A percentile compares a stretch with the other conserved stretches of the same genome.
phyloP scores from a whole-genome alignment of 1,284 basidiomycete genomes.

The Pseudozyma sp. region DNA sequence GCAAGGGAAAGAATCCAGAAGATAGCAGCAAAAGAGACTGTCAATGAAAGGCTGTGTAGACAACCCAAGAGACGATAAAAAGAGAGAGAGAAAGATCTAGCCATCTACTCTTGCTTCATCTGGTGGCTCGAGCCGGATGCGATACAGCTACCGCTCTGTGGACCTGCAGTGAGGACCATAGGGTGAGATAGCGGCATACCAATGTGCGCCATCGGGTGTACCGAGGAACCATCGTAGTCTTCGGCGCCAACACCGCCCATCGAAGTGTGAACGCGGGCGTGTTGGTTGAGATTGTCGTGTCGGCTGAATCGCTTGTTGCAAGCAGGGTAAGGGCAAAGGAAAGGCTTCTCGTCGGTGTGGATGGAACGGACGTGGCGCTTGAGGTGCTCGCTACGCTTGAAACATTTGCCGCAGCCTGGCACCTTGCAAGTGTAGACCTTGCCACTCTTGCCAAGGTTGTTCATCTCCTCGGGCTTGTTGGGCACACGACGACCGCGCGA shows the following conservation, averaged over 20 bases:
- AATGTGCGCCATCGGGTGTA: slow-evolving; percentile 40
- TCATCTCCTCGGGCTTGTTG: slow-evolving; percentile 64
- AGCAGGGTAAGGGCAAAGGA: slow-evolving; percentile 57
- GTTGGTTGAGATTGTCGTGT: slow-evolving; percentile 66
- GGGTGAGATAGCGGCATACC: slow-evolving; percentile 29
- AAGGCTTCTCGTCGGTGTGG: slow-evolving; percentile 66
- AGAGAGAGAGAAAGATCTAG: slow-evolving; percentile 1
- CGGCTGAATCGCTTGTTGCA: slow-evolving; percentile 64
- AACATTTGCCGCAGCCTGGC: slow-evolving; percentile 64
- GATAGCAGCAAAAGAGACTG: slow-evolving; percentile 27
- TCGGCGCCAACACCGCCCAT: slow-evolving; percentile 27
- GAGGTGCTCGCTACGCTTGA: slow-evolving; percentile 65
- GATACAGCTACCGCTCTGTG: slow-evolving; percentile 37
- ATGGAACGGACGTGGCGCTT: slow-evolving; percentile 66
- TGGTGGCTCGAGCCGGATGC: slow-evolving; percentile 35
- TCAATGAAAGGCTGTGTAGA: slow-evolving; percentile 11
- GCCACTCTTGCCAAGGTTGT: slow-evolving; percentile 65
- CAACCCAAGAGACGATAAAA: slow-evolving; percentile 1
- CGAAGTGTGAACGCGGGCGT: slow-evolving; percentile 61
- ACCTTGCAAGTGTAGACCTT: slow-evolving; percentile 67
- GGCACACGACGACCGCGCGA: slow-evolving; percentile 63
- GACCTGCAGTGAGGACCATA: slow-evolving; percentile 41
- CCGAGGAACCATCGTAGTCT: slow-evolving; percentile 30
- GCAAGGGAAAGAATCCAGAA: slow-evolving; percentile 18
- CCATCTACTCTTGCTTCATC: slow-evolving; percentile 39